Base-by-base conservation (phyloP, 2,329 filamentous ascomycete species). In the Colletotrichum horii region DNA sequence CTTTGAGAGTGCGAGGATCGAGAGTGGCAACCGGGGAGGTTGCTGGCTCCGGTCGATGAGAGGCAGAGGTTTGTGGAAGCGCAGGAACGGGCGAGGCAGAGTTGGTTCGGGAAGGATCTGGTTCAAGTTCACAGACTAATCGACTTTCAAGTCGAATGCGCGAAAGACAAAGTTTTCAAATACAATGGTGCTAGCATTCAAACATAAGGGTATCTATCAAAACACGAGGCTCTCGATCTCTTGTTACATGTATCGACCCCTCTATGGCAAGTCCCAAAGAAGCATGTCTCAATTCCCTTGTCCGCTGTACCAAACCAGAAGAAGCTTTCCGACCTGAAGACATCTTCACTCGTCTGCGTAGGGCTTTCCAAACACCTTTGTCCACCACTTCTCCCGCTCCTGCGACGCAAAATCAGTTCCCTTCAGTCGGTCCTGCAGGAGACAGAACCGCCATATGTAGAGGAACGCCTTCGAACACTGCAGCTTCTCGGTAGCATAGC, bases 71-170 rank as follows among this genome's bases (percentile, higher is more conserved):
- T 34, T 34, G 32, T 3, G 32, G 3, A 14, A 12, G 6, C 43
- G 0, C 38, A 11, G 43, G 43, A 14, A 48, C 11, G 43, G 22
- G 43, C 43, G 3, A 48, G n/a, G 43, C 8, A n/a, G 3, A 0
- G 19, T 4, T 6, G 19, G 8, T 1, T 2, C 5, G 2, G 3
- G 11, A 3, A n/a, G 6, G 19, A 48, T 0, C 11, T 4, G 3
- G 19, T 48, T 12, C 43, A 22, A 11, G 38, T 11, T 19, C 16
- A n/a, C 16, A 43, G 16, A 43, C 1, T 4, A 22, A 12, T 14
- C 11, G 6, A 4, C 38, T 14, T 48, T 4, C 11, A 4, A 0
- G 11, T 6, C 1, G 11, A 48, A 12, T 3, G 43, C 4, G 14
- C n/a, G 6, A 4, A 48, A 7, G 11, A 3, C 3, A 12, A 14